Base-by-base conservation (phyloP, 148 eudicot species). In the Rhododendron griersonianum region DNA sequence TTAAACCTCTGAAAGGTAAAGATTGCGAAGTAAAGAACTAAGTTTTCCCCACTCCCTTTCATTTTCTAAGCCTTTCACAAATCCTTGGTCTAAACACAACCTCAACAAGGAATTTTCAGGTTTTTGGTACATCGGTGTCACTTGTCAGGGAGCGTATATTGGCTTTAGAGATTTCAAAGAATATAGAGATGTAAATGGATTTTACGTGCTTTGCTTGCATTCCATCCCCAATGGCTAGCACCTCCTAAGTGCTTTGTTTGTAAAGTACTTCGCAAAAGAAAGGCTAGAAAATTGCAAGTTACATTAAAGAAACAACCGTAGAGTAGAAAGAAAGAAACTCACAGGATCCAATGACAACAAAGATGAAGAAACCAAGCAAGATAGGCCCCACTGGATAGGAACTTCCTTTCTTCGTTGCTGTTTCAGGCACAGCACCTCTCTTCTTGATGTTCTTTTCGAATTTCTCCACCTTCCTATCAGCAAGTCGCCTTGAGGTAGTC, bases 341-440 rank as follows among this genome's bases (percentile, higher is more conserved):
- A 92, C 94, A 91, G 63, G 95, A 93, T 87, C 95, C 95, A 73
- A 93, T 87, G 74, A 91, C 93, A 85, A 93, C 95, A 87, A 93
- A 93, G n/a, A 93, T 86, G 89, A 93, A 89, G 88, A 93, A 91
- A 37, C 93, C 95, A 35, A 93, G 87, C 84, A 91, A 80, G 9
- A 93, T 78, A 41, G 95, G 95, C 18, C 95, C 93, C 87, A 93
- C 93, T 41, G 95, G 93, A 78, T 89, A 91, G 11, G 90, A 85
- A 61, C 81, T 84, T 81, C 91, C 93, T 87, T 93, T 93, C 92
- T 93, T 93, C 33, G 89, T 61, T 9, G 92, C 61, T 50, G 91
- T 85, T 85, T 89, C 95, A 15, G 88, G 84, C 37, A 87, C 88
- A 21, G 90, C 83, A 21, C 95, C 95, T 76, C 95, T 89, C 83